phyloP scores from a whole-genome alignment of 2,329 filamentous ascomycete species.

The Grosmannia clavigera region DNA sequence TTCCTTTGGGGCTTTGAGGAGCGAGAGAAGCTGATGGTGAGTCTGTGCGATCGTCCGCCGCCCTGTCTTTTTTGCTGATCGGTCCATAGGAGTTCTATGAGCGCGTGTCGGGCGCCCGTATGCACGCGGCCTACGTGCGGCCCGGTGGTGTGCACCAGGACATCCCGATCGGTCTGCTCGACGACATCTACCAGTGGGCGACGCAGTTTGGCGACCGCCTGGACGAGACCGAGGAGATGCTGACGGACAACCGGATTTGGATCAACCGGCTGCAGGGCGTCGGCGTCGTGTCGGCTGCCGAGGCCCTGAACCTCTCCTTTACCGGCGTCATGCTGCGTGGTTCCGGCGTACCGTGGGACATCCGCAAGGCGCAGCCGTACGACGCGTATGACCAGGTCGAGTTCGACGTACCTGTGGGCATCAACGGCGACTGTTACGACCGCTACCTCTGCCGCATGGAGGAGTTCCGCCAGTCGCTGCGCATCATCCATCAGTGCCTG shows the following conservation, averaged over 20 bases:
- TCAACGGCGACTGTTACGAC: conserved; percentile 98
- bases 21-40: conserved; percentile 98
- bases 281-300: conserved; percentile 79
- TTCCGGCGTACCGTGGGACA: conserved; percentile 89
- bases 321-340: conserved; percentile 96
- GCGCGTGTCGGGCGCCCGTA: conserved; percentile 92
- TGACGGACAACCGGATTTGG: conserved; percentile 99
- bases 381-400: conserved; percentile 97
- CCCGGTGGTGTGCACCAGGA: conserved; percentile 95
- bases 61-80: background rate
- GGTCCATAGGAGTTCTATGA: conserved; percentile 90
- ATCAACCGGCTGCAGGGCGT: conserved; percentile 83
- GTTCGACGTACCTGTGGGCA: conserved; percentile 92
- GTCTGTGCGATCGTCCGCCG: conserved; percentile 13
- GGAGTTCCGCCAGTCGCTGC: conserved; percentile 94
- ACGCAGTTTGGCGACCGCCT: conserved; percentile 98
- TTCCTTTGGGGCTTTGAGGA: conserved; percentile 99
- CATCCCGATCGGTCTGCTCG: conserved; percentile 81
- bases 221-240: conserved; percentile 95
- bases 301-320: conserved; percentile 96
- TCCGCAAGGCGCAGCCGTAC: conserved; percentile 94
- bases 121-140: conserved; percentile 93
- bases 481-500: conserved; percentile 96
- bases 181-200: conserved; percentile 99
- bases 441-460: conserved; percentile 99